Base-by-base conservation (phyloP, 208 protist genomes). In the Leishmania turanica region DNA sequence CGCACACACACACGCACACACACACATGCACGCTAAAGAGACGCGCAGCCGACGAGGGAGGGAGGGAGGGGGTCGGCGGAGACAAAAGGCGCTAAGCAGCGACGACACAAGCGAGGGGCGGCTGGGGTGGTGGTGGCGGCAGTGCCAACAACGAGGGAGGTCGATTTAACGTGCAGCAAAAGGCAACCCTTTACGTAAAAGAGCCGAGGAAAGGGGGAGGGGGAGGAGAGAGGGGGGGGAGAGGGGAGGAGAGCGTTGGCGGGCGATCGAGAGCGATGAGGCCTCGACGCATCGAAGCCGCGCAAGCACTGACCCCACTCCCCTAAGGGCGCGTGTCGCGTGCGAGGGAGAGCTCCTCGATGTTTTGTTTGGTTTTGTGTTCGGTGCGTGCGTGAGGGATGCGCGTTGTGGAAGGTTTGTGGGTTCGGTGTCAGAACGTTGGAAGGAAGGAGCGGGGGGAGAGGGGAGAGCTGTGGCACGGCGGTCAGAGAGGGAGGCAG, bases 121-220 rank as follows among this genome's bases (percentile, higher is more conserved):
- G 42, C 42, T 45, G 42, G 42, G 42, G 42, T 45, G 5, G 42
- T 70, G 49, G 45, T 60, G 65, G 54, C 19, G 47, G n/a, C 45
- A 45, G 75, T n/a, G 80, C 15, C 66, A 83, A 78, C 31, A 72
- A 58, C 60, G 60, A 77, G 56, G 77, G 69, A 77, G 42, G 4
- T 37, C 3, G 24, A n/a, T 9, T 11, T 69, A 31, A 31, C 42
- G 64, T 51, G 42, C n/a, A 31, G 58, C 27, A 64, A 64, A 40
- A 40, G 62, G 62, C 4, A 31, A 13, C 27, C 27, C 27, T 73
- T 31, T 53, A 37, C 45, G 21, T 73, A 13, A 17, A 27, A 19
- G n/a, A 6, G 60, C n/a, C 60, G 5, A n/a, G 21, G 15, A 69
- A 73, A 53, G 15, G 13, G 75, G 76, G 69, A 64, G 53, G 1